phyloP scores from a whole-genome alignment of 2,329 filamentous ascomycete genomes.

The Chrysosporium queenslandicum region DNA sequence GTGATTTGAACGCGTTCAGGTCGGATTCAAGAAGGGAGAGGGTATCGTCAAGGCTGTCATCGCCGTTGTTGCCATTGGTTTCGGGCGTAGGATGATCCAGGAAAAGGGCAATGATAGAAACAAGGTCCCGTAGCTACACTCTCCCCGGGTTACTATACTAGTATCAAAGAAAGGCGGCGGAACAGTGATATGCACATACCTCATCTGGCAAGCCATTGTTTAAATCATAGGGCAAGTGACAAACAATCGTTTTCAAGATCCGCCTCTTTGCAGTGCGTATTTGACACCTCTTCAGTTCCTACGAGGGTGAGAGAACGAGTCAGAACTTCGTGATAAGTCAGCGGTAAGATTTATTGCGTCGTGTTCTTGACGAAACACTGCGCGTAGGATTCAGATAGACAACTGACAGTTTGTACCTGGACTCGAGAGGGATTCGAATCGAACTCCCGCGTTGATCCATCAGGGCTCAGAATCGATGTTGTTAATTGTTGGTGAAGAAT shows the following conservation, averaged over 20 bases:
- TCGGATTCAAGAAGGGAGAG: slow-evolving; percentile 29
- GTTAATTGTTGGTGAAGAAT: slow-evolving; percentile 34
- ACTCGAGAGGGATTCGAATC: slow-evolving; percentile 25
- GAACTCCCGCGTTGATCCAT: slow-evolving; percentile 32
- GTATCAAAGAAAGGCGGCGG: slow-evolving; percentile 10
- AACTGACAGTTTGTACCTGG: slow-evolving; percentile 28
- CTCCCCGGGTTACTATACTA: no score
- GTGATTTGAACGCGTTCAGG: slow-evolving; percentile 28
- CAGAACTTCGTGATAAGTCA: background rate
- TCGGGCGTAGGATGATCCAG: slow-evolving; percentile 24
- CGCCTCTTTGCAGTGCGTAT: slow-evolving; percentile 26
- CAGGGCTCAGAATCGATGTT: slow-evolving; percentile 29
- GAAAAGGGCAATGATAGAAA: slow-evolving; percentile 31
- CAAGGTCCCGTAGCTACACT: slow-evolving; percentile 28
- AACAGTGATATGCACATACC: slow-evolving; percentile 17
- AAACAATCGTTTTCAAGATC: slow-evolving; percentile 27
- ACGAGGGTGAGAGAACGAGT: background rate
- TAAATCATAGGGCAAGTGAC: slow-evolving; percentile 27
- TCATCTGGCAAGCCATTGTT: slow-evolving; percentile 28
- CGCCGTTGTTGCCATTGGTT: slow-evolving; percentile 16
- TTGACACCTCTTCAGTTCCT: slow-evolving; percentile 31
- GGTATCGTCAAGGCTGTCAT: slow-evolving; percentile 18
- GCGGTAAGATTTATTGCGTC: no score
- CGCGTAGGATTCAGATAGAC: background rate
- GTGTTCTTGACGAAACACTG: background rate